Evolutionary conservation across 2,329 filamentous ascomycete species (phyloP).

Genomic region (Dothideomycetes sp.): DNA sequence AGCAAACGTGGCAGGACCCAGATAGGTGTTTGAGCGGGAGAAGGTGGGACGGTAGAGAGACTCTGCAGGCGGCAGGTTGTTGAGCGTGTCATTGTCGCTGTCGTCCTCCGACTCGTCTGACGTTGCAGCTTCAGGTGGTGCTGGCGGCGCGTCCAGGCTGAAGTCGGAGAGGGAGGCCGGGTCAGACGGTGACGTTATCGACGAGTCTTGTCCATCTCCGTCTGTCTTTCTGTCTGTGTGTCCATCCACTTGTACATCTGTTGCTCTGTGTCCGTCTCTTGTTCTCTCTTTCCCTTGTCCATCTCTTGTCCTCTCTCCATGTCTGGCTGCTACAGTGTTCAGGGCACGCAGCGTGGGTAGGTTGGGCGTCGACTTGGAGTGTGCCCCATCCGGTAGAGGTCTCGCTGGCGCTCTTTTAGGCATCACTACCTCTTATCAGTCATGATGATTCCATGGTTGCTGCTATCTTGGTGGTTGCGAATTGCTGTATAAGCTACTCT

Average conservation of each 20-base stretch:
- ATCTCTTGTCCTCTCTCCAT: neutral
- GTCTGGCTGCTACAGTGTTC: constrained; percentile 10
- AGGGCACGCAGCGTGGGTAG: constrained; percentile 30
- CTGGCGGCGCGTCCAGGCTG: constrained; percentile 17
- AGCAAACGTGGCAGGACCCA: constrained; percentile 39
- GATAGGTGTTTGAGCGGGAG: constrained; percentile 34
- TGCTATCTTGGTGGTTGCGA: too few relatives aligned
- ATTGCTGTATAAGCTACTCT: too few relatives aligned
- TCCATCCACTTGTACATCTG: neutral
- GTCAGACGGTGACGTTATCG: too few relatives aligned
- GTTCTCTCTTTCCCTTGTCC: neutral
- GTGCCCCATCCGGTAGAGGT: constrained; percentile 26
- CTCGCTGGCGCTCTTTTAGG: constrained; percentile 32
- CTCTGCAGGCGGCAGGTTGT: constrained; percentile 17
- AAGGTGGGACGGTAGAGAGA: constrained; percentile 30
- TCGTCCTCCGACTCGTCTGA: constrained; percentile 17
- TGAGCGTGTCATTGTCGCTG: constrained; percentile 18
- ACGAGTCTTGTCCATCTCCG: too few relatives aligned
- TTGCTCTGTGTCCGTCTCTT: constrained; percentile 9
- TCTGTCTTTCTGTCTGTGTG: neutral
- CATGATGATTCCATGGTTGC: too few relatives aligned
- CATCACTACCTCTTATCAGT: too few relatives aligned
- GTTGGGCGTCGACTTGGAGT: constrained; percentile 37
- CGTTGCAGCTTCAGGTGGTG: constrained; percentile 15
- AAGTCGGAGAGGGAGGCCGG: constrained; percentile 18